Conservation (phyloP, 306 rosid genomes). For the Ormosia emarginata region DNA sequence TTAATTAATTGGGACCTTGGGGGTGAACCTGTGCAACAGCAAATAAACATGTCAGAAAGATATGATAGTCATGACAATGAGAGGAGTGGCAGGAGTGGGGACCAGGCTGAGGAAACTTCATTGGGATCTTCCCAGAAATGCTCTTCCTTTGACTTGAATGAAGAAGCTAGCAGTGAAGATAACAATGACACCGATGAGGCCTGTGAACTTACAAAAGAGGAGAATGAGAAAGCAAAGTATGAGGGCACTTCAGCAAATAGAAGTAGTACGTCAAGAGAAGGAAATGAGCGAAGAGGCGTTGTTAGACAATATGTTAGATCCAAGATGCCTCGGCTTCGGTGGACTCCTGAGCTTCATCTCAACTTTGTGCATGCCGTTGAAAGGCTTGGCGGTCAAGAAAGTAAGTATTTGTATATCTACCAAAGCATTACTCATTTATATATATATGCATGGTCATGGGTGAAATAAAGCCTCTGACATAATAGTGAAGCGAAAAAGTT, state of each 20-base stretch:
- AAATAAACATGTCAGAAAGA: conserved; percentile 36
- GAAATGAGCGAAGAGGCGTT: conserved; percentile 30
- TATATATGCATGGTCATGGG: neutral
- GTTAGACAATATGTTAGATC: conserved; percentile 78
- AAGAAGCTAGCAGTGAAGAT: conserved; percentile 44
- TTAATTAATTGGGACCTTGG: neutral
- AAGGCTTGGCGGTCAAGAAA: conserved; percentile 82
- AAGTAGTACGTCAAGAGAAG: conserved; percentile 19
- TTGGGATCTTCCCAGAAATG: conserved; percentile 44
- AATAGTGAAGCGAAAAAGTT: neutral
- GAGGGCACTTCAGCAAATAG: conserved; percentile 18
- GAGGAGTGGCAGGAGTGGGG: neutral
- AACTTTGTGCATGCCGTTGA: conserved; percentile 76
- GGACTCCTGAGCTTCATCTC: conserved; percentile 89
- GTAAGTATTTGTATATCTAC: conserved; percentile 40
- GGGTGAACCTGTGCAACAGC: neutral
- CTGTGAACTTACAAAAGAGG: neutral
- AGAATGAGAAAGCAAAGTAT: conserved; percentile 13
- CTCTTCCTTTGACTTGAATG: conserved; percentile 59
- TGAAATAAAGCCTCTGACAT: neutral
- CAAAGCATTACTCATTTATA: neutral
- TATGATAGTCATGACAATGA: conserved; percentile 14
- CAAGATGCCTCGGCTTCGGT: conserved; percentile 79
- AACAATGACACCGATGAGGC: neutral
- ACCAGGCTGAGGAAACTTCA: conserved; percentile 25